Conservation (phyloP, 2,329 filamentous ascomycete species). For the Geoglossum cookeanum region DNA sequence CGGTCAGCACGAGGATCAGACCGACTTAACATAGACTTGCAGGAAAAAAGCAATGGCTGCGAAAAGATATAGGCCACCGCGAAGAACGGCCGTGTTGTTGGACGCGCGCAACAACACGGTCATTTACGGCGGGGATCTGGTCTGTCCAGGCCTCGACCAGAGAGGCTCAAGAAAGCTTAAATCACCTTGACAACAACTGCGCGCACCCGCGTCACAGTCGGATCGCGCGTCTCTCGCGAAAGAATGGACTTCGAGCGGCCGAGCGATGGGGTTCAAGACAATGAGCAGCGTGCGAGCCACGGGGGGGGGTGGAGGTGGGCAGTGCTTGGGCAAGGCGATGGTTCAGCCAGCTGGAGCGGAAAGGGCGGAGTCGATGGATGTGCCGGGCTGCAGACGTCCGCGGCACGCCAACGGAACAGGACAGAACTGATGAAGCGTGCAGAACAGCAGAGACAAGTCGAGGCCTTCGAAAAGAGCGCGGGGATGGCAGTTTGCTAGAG, state of each 20-base stretch:
- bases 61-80: not conserved
- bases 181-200: constrained; percentile 1
- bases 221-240: not conserved
- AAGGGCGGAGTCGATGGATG: not conserved
- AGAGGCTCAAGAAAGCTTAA: constrained; percentile 2
- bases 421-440: not conserved
- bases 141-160: not conserved
- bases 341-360: not conserved
- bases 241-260: not conserved
- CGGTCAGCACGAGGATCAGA: not conserved
- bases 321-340: not conserved
- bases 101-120: not conserved
- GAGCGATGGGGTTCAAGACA: not conserved
- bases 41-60: not conserved
- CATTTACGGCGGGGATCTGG: not conserved
- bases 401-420: not conserved
- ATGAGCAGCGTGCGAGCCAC: not conserved
- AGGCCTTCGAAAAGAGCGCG: not conserved
- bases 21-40: not conserved
- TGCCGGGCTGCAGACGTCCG: not conserved
- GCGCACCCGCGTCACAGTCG: not conserved
- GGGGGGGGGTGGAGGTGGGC: not conserved
- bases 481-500: not conserved
- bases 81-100: not conserved
- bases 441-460: not conserved